Evolutionary conservation across 495 filamentous ascomycete genomes (phyloP).

Genomic region (Penicillium daleae): DNA sequence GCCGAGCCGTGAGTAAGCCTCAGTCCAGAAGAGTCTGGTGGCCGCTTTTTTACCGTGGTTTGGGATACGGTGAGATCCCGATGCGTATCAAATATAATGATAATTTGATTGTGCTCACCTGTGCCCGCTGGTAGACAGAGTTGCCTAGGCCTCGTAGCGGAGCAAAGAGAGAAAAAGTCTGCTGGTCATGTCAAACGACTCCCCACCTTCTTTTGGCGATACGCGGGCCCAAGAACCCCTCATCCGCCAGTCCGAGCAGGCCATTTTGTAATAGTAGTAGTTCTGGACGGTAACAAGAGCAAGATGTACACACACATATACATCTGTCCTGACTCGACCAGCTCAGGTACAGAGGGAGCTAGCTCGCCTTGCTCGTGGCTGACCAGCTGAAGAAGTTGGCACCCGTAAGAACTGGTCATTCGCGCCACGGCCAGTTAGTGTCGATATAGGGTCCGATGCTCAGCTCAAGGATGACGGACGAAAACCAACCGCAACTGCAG

Average conservation of each 20-base stretch:
- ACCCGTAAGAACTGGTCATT: not conserved
- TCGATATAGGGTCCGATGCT: slow-evolving; percentile 5
- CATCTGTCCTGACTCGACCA: not conserved
- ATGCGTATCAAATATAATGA: not conserved
- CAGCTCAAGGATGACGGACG: not conserved
- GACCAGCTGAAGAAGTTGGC: slow-evolving; percentile 13
- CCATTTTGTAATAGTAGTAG: not conserved
- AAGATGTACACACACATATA: not conserved
- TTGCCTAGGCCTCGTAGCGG: not conserved
- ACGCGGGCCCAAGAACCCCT: not conserved
- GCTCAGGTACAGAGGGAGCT: not conserved
- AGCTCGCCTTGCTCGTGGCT: not conserved
- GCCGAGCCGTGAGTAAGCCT: not conserved
- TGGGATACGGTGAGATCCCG: not conserved
- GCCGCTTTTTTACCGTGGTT: not conserved
- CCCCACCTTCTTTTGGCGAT: slow-evolving; percentile 3
- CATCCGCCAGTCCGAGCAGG: not conserved
- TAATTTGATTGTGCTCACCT: not conserved
- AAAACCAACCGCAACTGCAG: not conserved
- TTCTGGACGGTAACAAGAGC: not conserved
- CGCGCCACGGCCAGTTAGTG: not conserved
- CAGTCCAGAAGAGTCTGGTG: not conserved
- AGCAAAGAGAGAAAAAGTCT: slow-evolving; percentile 17
- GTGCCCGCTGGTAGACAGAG: not conserved
- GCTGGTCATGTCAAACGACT: slow-evolving; percentile 7